A percentile compares a stretch with the other conserved stretches of the same genome.
phyloP scores from a whole-genome alignment of 345 rosid genomes.

The Eucalyptus regnans region DNA sequence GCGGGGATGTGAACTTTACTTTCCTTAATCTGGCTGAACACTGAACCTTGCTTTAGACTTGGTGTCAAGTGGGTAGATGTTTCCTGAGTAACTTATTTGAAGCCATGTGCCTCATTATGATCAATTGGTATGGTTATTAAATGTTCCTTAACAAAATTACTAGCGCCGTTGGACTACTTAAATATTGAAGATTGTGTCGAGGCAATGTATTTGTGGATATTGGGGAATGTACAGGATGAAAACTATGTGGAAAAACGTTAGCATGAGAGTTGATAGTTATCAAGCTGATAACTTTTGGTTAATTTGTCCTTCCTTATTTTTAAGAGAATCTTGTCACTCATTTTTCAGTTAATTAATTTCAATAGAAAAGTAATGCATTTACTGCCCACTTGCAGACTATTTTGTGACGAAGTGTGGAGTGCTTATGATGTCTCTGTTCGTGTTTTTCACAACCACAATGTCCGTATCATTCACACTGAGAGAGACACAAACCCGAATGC shows the following conservation, averaged over 20 bases:
- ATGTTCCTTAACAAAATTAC: background rate
- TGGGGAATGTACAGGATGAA: background rate
- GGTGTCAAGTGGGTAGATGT: background rate
- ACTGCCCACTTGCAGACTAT: constrained; percentile 52
- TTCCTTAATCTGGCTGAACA: background rate
- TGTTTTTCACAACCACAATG: constrained; percentile 98
- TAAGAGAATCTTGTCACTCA: background rate
- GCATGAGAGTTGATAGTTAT: background rate
- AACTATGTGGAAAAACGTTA: background rate
- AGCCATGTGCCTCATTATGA: background rate
- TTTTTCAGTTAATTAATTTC: background rate
- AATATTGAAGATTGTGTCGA: background rate
- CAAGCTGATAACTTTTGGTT: background rate
- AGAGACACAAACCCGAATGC: constrained; percentile 98
- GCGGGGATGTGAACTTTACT: background rate
- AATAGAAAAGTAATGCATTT: background rate
- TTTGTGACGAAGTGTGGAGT: constrained; percentile 97
- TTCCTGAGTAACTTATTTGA: background rate
- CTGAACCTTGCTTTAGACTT: background rate
- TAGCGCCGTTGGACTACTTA: background rate
- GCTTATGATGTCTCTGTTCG: constrained; percentile 98
- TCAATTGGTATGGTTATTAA: background rate
- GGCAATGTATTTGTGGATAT: background rate
- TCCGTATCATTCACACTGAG: constrained; percentile 96
- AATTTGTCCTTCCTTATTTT: background rate